phyloP scores from a whole-genome alignment of 1,284 basidiomycete species.

The Xerocomus nothofagi region DNA sequence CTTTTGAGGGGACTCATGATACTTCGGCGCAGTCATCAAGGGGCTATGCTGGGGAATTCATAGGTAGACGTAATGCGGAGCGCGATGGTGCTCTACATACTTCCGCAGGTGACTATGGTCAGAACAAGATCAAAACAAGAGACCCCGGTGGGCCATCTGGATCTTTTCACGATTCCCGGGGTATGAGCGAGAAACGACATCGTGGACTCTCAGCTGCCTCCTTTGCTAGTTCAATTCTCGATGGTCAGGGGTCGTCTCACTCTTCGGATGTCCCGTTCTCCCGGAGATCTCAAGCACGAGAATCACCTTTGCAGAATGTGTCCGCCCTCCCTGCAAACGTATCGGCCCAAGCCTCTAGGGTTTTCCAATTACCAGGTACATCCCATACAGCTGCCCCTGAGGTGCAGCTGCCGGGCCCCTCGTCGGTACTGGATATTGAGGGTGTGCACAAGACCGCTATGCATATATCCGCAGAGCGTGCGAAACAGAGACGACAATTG shows the following conservation, averaged over 20 bases:
- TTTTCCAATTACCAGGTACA: conserved; percentile 37
- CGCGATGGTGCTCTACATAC: conserved; percentile 18
- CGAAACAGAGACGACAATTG: conserved; percentile 73
- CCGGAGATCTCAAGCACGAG: conserved; percentile 26
- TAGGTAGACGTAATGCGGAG: conserved; percentile 19
- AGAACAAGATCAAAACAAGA: conserved; percentile 21
- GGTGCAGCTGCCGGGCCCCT: conserved; percentile 36
- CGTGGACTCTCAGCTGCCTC: conserved; percentile 30
- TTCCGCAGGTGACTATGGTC: conserved; percentile 19
- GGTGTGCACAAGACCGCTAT: conserved; percentile 80
- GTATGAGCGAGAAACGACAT: conserved; percentile 24
- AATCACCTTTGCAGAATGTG: conserved; percentile 37
- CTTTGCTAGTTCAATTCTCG: conserved; percentile 29
- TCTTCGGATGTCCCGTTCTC: conserved; percentile 26
- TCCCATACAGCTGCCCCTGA: conserved; percentile 41
- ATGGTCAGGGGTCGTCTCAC: conserved; percentile 24
- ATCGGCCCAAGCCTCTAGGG: conserved; percentile 7
- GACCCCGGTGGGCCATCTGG: conserved; percentile 17
- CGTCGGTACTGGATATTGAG: conserved; percentile 59
- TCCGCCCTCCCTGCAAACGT: conserved; percentile 28
- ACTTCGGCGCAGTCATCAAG: conserved; percentile 20
- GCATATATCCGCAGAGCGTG: conserved; percentile 88
- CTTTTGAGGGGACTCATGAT: conserved; percentile 20
- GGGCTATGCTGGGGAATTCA: conserved; percentile 18
- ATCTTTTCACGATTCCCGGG: conserved; percentile 21